Percentiles rank a stretch among this genome's conserved stretches.
phyloP scores from a whole-genome alignment of 768 basidiomycete genomes.

The Agaricus blazei region DNA sequence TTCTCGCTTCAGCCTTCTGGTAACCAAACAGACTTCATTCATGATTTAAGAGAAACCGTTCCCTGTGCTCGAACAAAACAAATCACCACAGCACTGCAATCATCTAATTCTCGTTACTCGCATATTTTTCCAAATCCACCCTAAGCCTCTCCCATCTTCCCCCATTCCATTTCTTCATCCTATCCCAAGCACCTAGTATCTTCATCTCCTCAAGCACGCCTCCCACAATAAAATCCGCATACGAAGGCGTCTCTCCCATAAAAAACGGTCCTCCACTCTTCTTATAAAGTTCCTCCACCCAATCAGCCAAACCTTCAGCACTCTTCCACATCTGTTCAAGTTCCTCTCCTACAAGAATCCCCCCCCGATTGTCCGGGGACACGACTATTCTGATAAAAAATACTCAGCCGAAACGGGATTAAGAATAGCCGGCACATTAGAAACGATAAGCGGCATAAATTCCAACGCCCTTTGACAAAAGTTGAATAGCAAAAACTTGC shows the following conservation, averaged over 20 bases:
- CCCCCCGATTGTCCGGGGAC: constrained; percentile 13
- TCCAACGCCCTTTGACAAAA: background rate
- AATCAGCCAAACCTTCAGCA: constrained; percentile 26
- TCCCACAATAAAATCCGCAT: constrained; percentile 36
- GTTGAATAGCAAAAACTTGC: constrained; percentile 28
- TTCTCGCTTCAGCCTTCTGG: too few species aligned
- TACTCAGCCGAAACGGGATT: constrained; percentile 17
- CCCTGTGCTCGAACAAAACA: too few species aligned
- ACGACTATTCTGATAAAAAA: constrained; percentile 26
- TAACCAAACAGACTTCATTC: too few species aligned
- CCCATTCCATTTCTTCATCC: constrained; percentile 30
- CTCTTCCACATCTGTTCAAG: constrained; percentile 31
- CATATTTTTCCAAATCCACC: constrained; percentile 11
- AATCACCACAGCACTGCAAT: too few species aligned
- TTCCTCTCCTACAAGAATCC: constrained; percentile 25
- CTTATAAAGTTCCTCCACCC: constrained; percentile 23
- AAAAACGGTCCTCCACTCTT: constrained; percentile 27
- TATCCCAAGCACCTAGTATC: constrained; percentile 32
- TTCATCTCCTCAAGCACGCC: constrained; percentile 25
- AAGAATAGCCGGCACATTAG: constrained; percentile 15
- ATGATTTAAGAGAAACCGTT: too few species aligned
- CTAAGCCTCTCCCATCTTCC: constrained; percentile 31
- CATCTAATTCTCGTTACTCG: background rate
- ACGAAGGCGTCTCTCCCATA: constrained; percentile 30
- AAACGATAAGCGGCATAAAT: constrained; percentile 11